Conservation (phyloP, 2,329 filamentous ascomycete species). For the Verticillium alfalfae region DNA sequence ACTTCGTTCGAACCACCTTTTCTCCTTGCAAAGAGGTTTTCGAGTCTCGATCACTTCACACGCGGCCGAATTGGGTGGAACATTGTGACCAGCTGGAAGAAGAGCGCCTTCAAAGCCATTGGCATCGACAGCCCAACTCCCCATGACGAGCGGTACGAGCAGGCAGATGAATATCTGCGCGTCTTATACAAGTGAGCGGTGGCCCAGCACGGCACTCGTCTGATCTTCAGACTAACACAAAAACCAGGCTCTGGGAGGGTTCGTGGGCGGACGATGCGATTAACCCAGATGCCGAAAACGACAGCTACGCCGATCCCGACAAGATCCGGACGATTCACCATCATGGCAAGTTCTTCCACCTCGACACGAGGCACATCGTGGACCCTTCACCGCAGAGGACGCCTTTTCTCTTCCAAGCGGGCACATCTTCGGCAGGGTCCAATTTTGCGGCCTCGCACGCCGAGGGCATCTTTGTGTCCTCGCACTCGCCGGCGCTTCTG, state of each 20-base stretch:
- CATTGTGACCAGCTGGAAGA: slow-evolving; percentile 55
- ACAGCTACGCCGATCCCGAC: slow-evolving; percentile 52
- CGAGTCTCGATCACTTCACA: slow-evolving; percentile 57
- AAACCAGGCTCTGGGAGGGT: slow-evolving; percentile 42
- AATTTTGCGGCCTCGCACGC: slow-evolving; percentile 52
- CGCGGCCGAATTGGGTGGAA: slow-evolving; percentile 60
- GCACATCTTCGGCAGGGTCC: slow-evolving; percentile 51
- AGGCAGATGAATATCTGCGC: slow-evolving; percentile 57
- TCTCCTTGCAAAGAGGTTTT: slow-evolving; percentile 56
- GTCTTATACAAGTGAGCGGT: slow-evolving; percentile 53
- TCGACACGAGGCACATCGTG: slow-evolving; percentile 35
- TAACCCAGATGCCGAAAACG: slow-evolving; percentile 43
- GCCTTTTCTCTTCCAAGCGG: slow-evolving; percentile 53
- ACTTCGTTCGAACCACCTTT: slow-evolving; percentile 60
- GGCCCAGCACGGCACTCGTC: not conserved
- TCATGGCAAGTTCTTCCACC: slow-evolving; percentile 12
- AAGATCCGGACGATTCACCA: slow-evolving; percentile 58
- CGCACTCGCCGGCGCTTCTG: slow-evolving; percentile 43
- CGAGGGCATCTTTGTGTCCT: slow-evolving; percentile 55
- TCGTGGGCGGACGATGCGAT: slow-evolving; percentile 56
- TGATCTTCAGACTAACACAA: not conserved
- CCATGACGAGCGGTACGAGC: slow-evolving; percentile 55
- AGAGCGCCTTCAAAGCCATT: slow-evolving; percentile 58
- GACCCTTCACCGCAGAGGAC: slow-evolving; percentile 53
- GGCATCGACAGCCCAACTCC: slow-evolving; percentile 51